Conservation (phyloP, 768 basidiomycete species). For the Pholiota conissans region DNA sequence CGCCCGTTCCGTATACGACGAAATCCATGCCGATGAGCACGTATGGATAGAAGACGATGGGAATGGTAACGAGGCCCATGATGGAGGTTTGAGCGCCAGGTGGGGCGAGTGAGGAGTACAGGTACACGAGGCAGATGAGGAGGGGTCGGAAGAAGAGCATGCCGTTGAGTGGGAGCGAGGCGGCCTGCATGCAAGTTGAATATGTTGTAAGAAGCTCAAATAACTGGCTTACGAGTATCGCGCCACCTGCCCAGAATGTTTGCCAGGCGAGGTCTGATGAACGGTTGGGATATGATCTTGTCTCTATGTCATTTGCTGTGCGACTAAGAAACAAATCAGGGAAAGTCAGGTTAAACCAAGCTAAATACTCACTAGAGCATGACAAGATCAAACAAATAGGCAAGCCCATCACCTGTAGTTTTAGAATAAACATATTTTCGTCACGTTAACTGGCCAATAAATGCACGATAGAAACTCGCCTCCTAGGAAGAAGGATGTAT, state of each 20-base stretch:
- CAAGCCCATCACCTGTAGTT: slow-evolving; percentile 43
- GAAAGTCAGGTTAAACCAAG: not conserved
- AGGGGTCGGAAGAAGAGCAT: slow-evolving; percentile 64
- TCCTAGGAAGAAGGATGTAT: slow-evolving; percentile 75
- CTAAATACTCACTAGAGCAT: slow-evolving; percentile 66
- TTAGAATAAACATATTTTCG: not conserved
- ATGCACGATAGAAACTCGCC: slow-evolving; percentile 1
- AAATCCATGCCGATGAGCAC: slow-evolving; percentile 73
- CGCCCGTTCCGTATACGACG: slow-evolving; percentile 56
- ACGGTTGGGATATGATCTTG: slow-evolving; percentile 50
- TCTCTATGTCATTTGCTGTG: slow-evolving; percentile 65
- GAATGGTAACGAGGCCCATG: slow-evolving; percentile 77
- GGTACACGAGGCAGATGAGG: slow-evolving; percentile 65
- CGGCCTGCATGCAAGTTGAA: slow-evolving; percentile 24
- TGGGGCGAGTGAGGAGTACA: slow-evolving; percentile 66
- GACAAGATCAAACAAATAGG: slow-evolving; percentile 54
- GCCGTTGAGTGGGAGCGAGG: slow-evolving; percentile 63
- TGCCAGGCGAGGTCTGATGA: slow-evolving; percentile 84
- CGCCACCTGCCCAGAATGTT: slow-evolving; percentile 49
- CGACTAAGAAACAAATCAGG: slow-evolving; percentile 43
- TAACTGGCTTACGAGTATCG: slow-evolving; percentile 56
- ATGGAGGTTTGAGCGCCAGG: slow-evolving; percentile 69
- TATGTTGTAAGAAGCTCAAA: not conserved
- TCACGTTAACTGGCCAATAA: not conserved
- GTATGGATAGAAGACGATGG: slow-evolving; percentile 73